A percentile compares a stretch with the other conserved stretches of the same genome.
Conservation (phyloP, 345 rosid genomes). For the Lumnitzera racemosa region DNA sequence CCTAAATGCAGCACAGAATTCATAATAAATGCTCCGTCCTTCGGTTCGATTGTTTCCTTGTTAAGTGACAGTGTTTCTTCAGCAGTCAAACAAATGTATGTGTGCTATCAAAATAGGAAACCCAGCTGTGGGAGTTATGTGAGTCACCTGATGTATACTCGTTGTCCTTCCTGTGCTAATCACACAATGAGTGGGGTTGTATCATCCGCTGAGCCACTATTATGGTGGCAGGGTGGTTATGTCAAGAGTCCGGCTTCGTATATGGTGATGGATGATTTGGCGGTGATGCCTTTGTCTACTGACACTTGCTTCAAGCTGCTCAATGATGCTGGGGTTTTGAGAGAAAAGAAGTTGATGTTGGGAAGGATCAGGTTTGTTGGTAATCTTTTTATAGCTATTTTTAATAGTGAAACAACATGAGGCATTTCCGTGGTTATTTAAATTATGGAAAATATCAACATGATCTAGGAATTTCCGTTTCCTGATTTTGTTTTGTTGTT, state of each 20-base stretch:
- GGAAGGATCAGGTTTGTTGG: not conserved
- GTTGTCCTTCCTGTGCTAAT: no score
- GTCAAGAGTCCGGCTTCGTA: not conserved
- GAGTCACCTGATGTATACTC: no score
- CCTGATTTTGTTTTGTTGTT: not conserved
- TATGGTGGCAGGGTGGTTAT: not conserved
- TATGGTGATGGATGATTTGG: conserved; percentile 4
- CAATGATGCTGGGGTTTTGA: not conserved
- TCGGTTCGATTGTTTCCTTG: not conserved
- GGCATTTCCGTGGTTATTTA: no score
- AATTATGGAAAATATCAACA: no score
- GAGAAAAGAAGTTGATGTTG: not conserved
- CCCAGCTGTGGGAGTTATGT: no score
- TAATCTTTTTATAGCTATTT: no score
- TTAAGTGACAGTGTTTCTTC: not conserved
- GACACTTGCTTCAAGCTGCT: not conserved
- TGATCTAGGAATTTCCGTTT: no score
- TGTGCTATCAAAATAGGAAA: not conserved
- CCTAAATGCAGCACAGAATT: not conserved
- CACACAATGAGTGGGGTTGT: no score
- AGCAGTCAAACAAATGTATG: not conserved
- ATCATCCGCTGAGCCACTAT: conserved; percentile 1
- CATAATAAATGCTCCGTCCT: not conserved
- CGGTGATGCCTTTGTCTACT: not conserved
- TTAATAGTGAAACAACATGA: no score